Evolutionary conservation across 495 filamentous ascomycete genomes (phyloP).

Genomic region (Pyrenula massariospora): DNA sequence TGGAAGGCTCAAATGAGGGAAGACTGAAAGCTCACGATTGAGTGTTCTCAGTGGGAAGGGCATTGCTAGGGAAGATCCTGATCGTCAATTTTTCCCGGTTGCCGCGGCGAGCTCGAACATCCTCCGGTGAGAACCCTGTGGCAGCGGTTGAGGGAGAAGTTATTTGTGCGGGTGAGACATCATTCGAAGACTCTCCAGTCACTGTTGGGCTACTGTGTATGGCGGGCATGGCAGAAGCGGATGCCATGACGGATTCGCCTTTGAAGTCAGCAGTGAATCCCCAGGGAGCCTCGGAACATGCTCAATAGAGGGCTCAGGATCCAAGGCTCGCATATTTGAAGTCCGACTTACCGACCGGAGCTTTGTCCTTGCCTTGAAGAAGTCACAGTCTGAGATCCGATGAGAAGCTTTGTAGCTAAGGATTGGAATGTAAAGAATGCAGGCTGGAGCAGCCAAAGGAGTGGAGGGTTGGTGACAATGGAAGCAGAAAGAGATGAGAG

Average conservation of each 20-base stretch:
- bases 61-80: neutral
- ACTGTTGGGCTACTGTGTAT: neutral
- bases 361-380: too few species aligned
- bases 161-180: conserved; percentile 38
- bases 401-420: neutral
- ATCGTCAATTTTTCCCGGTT: neutral
- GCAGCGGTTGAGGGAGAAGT: conserved; percentile 52
- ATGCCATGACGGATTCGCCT: too few species aligned
- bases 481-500: too few species aligned
- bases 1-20: neutral
- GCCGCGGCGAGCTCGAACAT: conserved; percentile 13
- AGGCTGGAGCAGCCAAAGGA: neutral
- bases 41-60: neutral
- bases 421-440: neutral
- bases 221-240: neutral
- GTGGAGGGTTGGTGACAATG: too few species aligned
- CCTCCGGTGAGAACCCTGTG: conserved; percentile 53
- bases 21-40: neutral
- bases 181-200: conserved; percentile 32
- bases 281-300: too few species aligned
- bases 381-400: too few species aligned
- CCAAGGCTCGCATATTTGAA: too few species aligned
- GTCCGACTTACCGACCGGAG: too few species aligned
- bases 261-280: too few species aligned
- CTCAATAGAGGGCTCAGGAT: too few species aligned